Conservation (phyloP, 176 grass and related monocot genomes). For the Oryza longistaminata region DNA sequence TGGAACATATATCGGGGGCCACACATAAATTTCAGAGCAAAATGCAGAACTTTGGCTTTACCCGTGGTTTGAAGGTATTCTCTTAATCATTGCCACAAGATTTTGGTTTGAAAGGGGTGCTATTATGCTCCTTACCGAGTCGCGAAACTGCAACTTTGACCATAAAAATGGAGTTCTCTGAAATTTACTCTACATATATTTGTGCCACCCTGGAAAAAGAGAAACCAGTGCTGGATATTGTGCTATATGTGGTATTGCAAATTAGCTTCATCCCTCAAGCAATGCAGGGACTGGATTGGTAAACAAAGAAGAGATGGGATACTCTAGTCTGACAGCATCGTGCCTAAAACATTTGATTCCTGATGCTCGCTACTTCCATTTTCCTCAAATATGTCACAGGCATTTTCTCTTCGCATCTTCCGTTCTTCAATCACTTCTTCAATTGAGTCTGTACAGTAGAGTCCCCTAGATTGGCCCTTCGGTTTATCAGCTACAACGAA, state of each 20-base stretch:
- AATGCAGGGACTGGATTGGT: neutral
- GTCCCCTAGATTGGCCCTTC: conserved; percentile 52
- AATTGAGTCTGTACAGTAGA: conserved; percentile 57
- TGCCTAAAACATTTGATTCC: conserved; percentile 52
- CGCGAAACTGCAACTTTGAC: neutral
- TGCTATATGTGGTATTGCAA: neutral
- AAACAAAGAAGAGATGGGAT: neutral
- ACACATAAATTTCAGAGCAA: neutral
- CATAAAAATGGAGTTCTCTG: too few species aligned
- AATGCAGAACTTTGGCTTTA: neutral
- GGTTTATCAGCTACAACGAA: conserved; percentile 65
- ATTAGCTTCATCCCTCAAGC: neutral
- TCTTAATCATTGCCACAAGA: neutral
- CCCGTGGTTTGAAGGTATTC: neutral
- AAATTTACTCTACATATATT: neutral
- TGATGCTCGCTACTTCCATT: conserved; percentile 46
- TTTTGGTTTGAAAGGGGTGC: neutral
- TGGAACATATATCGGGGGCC: neutral
- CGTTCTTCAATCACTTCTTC: conserved; percentile 74
- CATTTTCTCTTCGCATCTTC: conserved; percentile 57
- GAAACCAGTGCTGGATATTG: neutral
- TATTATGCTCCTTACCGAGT: neutral
- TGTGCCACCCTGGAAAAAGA: neutral
- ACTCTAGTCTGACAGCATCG: conserved; percentile 46
- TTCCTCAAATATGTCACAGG: conserved; percentile 64